These are phyloP conservation scores for apple (Malus domestica) DNA, from an alignment of 306 rosid genomes.

Conservation along the genomic window ASM211411v1 NC_041798.1:16874501-16875000, in stretches of 20 bases:
- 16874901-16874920: not conserved
- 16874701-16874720: too few relatives aligned
- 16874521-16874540: constrained; percentile 39
- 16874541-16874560: constrained; percentile 34
- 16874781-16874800: not conserved
- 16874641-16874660: not conserved
- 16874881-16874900: not conserved
- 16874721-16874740: not conserved
- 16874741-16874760: not conserved
- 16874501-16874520: constrained; percentile 56
- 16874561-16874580: constrained; percentile 20
- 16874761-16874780: not conserved
- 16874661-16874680: not conserved
- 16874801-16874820: too few relatives aligned
- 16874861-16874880: not conserved
- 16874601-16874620: not conserved
- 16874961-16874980: not conserved
- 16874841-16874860: too few relatives aligned
- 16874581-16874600: not conserved
- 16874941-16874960: not conserved
- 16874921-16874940: not conserved
- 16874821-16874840: too few relatives aligned
- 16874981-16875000: not conserved
- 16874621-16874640: not conserved
- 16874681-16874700: not conserved